These are phyloP conservation scores for Diutina mesorugosa DNA, from an alignment of 1,139 yeast genomes.

Conservation along the genomic window DNA sequence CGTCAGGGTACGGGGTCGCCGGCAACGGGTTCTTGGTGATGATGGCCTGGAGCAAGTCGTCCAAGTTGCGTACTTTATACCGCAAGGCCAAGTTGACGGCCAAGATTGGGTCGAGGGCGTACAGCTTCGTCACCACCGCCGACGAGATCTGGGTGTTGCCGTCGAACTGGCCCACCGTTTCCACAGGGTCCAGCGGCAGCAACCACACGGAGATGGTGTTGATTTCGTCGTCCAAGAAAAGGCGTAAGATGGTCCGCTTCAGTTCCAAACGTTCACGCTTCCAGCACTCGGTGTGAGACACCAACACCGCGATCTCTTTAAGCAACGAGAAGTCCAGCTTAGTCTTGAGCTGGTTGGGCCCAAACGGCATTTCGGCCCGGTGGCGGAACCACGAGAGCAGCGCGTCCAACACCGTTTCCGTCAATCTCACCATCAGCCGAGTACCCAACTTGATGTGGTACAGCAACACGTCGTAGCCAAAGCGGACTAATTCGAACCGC, in stretches of 20 bases:
- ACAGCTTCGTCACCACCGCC: conserved; percentile 39
- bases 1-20: conserved; percentile 17
- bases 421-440: conserved; percentile 30
- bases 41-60: conserved; percentile 42
- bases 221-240: conserved; percentile 68
- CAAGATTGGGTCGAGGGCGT: conserved; percentile 53
- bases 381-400: conserved; percentile 69
- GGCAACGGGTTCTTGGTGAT: conserved; percentile 42
- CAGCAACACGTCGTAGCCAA: conserved; percentile 53
- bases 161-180: conserved; percentile 22
- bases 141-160: conserved; percentile 13
- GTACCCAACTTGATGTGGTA: conserved; percentile 40
- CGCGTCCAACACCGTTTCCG: conserved; percentile 47
- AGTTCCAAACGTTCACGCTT: conserved; percentile 17
- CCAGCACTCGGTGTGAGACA: conserved; percentile 13
- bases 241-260: conserved; percentile 39
- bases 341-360: conserved; percentile 63
- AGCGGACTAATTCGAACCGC: conserved; percentile 61
- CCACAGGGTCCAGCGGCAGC: conserved; percentile 45
- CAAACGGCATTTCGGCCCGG: conserved; percentile 64
- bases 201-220: conserved; percentile 69
- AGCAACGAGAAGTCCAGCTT: conserved; percentile 57
- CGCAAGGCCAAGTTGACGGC: conserved; percentile 65
- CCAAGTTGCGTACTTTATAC: conserved; percentile 31
- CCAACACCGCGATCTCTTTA: conserved; percentile 32